Base-by-base conservation (phyloP, 257 asterid genomes). In the Penstemon barbatus region DNA sequence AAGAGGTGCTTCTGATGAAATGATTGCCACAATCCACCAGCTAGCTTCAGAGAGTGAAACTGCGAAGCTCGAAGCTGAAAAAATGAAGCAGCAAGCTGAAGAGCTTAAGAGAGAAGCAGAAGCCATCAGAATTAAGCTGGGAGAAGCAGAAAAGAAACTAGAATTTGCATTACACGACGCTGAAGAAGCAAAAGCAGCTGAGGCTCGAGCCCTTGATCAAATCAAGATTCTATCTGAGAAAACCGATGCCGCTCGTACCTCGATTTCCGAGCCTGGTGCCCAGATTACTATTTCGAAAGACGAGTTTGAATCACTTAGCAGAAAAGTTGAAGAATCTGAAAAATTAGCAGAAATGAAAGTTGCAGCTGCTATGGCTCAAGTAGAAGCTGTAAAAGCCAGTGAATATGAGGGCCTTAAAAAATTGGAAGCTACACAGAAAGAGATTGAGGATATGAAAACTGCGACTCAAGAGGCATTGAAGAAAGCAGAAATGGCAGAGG, bases 401-500 rank as follows among this genome's bases (percentile, higher is more conserved):
- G 91, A 93, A 76, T 69, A 86, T n/a, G 99, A 93, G 79, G 92
- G 89, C 13, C 67, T 87, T 39, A 78, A 84, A 82, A 84, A 82
- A 76, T 66, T 90, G 60, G 89, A 89, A 72, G 72, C 84, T 37
- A 80, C 74, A 0, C 77, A 71, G 76, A 90, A 90, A 82, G 97
- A 90, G 71, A 87, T 87, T 3, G 85, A 80, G 61, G 82, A 79
- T 54, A 74, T 80, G 78, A 88, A 82, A 82, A 72, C 74, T 5
- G 83, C 86, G 7, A 87, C 96, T 12, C 73, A 69, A 46, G 96
- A 83, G 68, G 96, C 96, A 0, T 8, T 87, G 68, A 87, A 71
- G 81, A 93, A 80, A 78, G 97, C 97, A 41, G 95, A 90, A 67
- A 88, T 81, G 95, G 94, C 99, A 0, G 99, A 90, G 75, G 90